A percentile compares a stretch with the other conserved stretches of the same genome.
These are phyloP conservation scores for Phanerodontia chrysosporium DNA, from an alignment of 768 basidiomycete genomes.

Conservation along the genomic window DNA sequence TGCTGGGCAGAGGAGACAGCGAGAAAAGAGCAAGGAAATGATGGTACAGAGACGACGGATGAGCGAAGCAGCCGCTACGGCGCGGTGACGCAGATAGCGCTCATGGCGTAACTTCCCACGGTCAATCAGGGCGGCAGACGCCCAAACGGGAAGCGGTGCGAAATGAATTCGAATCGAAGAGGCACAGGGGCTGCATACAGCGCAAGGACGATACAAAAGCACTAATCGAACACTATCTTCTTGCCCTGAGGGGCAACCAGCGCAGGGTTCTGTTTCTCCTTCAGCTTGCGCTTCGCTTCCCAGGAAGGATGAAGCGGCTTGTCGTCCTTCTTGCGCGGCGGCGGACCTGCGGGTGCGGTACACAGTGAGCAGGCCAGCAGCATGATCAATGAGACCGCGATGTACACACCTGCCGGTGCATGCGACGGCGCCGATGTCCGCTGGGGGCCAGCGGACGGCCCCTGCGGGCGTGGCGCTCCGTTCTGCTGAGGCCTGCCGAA, in stretches of 20 bases:
- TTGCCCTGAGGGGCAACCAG: conserved; percentile 72
- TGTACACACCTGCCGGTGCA: background rate
- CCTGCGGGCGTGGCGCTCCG: background rate
- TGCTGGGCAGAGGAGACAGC: conserved; percentile 21
- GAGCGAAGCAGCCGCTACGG: background rate
- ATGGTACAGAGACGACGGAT: background rate
- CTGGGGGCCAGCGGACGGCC: background rate
- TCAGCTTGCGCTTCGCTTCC: conserved; percentile 86
- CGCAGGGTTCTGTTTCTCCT: conserved; percentile 59
- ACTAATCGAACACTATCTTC: conserved; percentile 66
- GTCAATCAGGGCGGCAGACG: background rate
- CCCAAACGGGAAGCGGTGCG: background rate
- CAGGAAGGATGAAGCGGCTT: conserved; percentile 87
- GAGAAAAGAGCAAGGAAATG: conserved; percentile 4
- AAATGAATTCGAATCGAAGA: background rate
- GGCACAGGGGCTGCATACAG: background rate
- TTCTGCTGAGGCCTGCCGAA: background rate
- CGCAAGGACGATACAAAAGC: background rate
- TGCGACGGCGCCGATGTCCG: background rate
- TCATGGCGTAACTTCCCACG: conserved; percentile 7
- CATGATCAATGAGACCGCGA: background rate
- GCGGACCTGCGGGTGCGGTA: background rate
- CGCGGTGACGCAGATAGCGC: conserved; percentile 6
- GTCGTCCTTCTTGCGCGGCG: conserved; percentile 15
- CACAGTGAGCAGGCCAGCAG: background rate